Base-by-base conservation (phyloP, 208 protist species). In the Angomonas deanei region DNA sequence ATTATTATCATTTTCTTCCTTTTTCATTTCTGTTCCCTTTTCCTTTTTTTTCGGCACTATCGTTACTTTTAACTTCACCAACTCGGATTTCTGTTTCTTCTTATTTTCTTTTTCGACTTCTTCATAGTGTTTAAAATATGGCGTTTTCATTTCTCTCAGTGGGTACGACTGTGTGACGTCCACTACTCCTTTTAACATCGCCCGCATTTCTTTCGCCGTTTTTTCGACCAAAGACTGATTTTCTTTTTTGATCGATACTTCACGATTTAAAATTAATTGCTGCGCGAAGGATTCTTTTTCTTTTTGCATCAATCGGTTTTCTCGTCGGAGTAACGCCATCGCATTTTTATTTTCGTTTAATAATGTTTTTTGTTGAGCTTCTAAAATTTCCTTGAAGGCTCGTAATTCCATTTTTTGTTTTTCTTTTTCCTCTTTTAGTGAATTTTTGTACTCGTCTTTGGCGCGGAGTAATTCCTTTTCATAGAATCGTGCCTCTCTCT, bases 371-470 rank as follows among this genome's bases (percentile, higher is more conserved):
- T 81, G 70, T 61, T 88, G 82, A 11, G 32, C 28, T 53, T 81
- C 54, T 53, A 94, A 72, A 0, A 84, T 59, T 17, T 80, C 66
- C n/a, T 57, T 64, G 66, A 88, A 91, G 27, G 84, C 82, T 0
- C 38, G 70, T 15, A 70, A 74, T 67, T 94, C 88, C 21, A 72
- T 56, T 28, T 42, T 53, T 8, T 82, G 82, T 58, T 85, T 68
- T 32, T 62, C 36, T 11, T 66, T 36, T 56, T 90, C 84, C 23
- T 85, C 71, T 32, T 81, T 63, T 2, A 82, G 66, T 46, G 80
- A 48, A 8, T 46, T 63, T 21, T 72, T 63, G 67, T 85, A 79
- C 28, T 56, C 28, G 17, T 68, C 66, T 1, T 62, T 72, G 4
- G 86, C 56, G 1, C 74, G 82, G 50, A 70, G 61, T 31, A 92